Evolutionary conservation across 2,329 filamentous ascomycete species (phyloP).

Genomic region (Neurospora sp.): DNA sequence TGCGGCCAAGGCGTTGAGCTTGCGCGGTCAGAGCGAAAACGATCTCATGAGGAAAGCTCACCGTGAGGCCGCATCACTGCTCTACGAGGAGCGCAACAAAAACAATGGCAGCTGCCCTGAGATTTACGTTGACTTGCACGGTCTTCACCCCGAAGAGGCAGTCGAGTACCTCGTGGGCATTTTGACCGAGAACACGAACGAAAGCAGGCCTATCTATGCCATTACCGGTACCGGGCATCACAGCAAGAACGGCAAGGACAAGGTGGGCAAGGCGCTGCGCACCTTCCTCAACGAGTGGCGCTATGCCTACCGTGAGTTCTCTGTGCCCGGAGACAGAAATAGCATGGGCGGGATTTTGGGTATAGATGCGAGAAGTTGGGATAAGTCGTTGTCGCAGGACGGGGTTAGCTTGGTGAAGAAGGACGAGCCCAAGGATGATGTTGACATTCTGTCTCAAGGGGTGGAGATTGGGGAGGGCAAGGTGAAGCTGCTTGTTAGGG

Average conservation of each 20-base stretch:
- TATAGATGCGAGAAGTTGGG: conserved; percentile 58
- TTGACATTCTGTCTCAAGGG: conserved; percentile 54
- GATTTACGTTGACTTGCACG: conserved; percentile 91
- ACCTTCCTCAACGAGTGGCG: conserved; percentile 91
- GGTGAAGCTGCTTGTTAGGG: conserved; percentile 54
- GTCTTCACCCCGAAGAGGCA: conserved; percentile 96
- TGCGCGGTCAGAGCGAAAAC: conserved; percentile 93
- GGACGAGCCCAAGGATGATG: conserved; percentile 30
- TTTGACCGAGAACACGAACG: conserved; percentile 69
- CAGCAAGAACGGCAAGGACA: conserved; percentile 97
- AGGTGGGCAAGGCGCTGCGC: conserved; percentile 89
- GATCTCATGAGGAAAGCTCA: conserved; percentile 96
- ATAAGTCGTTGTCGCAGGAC: conserved; percentile 48
- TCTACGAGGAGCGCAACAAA: conserved; percentile 91
- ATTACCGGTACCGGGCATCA: conserved; percentile 97
- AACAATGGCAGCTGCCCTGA: conserved; percentile 51
- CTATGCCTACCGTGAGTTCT: conserved; percentile 93
- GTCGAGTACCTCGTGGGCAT: conserved; percentile 88
- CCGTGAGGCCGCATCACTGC: conserved; percentile 78
- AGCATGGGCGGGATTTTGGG: conserved; percentile 69
- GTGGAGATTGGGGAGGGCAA: conserved; percentile 60
- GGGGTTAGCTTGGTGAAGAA: conserved; percentile 28
- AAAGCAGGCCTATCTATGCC: conserved; percentile 73
- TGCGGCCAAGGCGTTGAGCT: conserved; percentile 86
- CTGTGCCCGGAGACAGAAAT: conserved; percentile 83